phyloP scores from a whole-genome alignment of 225 moss, liverwort and hornwort genomes.

The Thuidium tamariscinum region DNA sequence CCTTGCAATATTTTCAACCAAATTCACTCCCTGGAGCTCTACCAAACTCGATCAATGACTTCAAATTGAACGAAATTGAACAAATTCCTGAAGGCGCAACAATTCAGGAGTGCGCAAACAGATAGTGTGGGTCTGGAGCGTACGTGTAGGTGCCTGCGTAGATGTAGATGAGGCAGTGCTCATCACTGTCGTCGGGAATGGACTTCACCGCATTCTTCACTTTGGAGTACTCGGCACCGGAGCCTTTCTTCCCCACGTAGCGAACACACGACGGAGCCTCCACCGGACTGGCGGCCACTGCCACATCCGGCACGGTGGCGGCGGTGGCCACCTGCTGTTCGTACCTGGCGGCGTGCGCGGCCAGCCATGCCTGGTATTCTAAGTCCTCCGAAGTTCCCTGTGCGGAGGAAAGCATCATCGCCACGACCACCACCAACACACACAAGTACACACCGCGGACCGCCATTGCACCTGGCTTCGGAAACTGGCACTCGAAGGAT shows the following conservation, averaged over 20 bases:
- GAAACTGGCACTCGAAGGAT: not conserved
- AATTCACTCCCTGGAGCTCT: not conserved
- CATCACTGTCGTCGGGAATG: not conserved
- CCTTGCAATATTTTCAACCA: not conserved
- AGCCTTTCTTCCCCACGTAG: slow-evolving; percentile 10
- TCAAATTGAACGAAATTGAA: not conserved
- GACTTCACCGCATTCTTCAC: slow-evolving; percentile 16
- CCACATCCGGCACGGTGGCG: not conserved
- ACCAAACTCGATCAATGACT: not conserved
- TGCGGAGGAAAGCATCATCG: not conserved
- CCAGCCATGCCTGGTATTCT: not conserved
- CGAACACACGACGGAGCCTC: not conserved
- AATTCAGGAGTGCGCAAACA: not conserved
- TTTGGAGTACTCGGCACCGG: not conserved
- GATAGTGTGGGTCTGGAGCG: not conserved
- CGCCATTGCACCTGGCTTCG: not conserved
- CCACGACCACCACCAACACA: not conserved
- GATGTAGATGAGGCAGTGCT: slow-evolving; percentile 15
- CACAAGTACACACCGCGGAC: not conserved
- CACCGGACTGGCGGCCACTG: not conserved
- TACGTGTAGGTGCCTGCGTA: slow-evolving; percentile 3
- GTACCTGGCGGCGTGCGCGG: not conserved
- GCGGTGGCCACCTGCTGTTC: not conserved
- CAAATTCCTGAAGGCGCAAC: not conserved
- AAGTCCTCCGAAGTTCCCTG: not conserved